Percentiles rank a stretch among this genome's conserved stretches.
phyloP scores from a whole-genome alignment of 768 basidiomycete species.

The Trametes villosa region DNA sequence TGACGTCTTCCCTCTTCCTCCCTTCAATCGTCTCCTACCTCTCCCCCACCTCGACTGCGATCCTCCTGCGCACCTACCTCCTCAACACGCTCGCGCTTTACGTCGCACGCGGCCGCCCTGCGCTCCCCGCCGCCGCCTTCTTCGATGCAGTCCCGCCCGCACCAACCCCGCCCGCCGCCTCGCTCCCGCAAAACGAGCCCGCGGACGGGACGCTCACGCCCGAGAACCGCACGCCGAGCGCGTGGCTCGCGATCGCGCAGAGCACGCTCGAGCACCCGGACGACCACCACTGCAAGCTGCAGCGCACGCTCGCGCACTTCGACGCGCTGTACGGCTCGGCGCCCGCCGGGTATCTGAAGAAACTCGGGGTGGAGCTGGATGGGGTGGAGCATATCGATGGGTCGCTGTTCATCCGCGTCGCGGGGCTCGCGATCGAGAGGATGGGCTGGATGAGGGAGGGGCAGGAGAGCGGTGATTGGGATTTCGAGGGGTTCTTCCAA shows the following conservation, averaged over 20 bases:
- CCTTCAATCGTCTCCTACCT: conserved; percentile 47
- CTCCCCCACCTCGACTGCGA: conserved; percentile 47
- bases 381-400: conserved; percentile 61
- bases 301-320: conserved; percentile 53
- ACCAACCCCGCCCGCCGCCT: conserved; percentile 29
- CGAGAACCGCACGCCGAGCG: conserved; percentile 48
- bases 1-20: conserved; percentile 70
- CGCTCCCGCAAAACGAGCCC: conserved; percentile 28
- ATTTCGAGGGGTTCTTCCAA: conserved; percentile 34
- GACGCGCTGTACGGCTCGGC: conserved; percentile 48
- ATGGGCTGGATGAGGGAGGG: conserved; percentile 48
- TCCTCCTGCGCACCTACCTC: conserved; percentile 63
- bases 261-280: conserved; percentile 57
- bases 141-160: conserved; percentile 45
- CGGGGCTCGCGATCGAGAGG: conserved; percentile 42
- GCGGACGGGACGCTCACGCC: conserved; percentile 35
- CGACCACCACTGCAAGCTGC: conserved; percentile 54
- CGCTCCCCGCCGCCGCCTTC: conserved; percentile 45
- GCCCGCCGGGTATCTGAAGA: conserved; percentile 34
- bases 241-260: conserved; percentile 60
- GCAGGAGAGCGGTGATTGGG: conserved; percentile 30
- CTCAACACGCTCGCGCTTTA: conserved; percentile 54
- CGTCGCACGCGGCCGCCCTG: conserved; percentile 50
- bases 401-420: conserved; percentile 59
- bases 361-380: conserved; percentile 34